phyloP scores from a whole-genome alignment of 2,329 filamentous ascomycete species.

The Penicillium sp. region DNA sequence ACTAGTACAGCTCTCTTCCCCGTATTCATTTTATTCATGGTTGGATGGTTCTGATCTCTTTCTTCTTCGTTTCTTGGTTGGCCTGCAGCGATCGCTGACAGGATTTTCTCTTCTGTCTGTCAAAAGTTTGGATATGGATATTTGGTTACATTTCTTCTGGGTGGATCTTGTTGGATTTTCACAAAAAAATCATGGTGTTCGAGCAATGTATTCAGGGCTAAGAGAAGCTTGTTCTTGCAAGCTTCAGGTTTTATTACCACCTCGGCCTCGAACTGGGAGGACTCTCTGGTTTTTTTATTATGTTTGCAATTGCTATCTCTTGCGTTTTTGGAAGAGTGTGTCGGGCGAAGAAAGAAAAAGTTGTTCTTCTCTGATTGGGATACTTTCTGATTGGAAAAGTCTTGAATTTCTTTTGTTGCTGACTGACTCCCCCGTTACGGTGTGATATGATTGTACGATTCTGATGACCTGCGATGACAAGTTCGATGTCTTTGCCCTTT shows the following conservation, averaged over 20 bases:
- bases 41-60: constrained; percentile 5
- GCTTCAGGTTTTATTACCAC: not conserved
- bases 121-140: constrained; percentile 19
- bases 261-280: constrained; percentile 19
- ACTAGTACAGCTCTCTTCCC: constrained; percentile 1
- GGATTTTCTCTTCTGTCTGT: constrained; percentile 8
- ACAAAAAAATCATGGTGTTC: constrained; percentile 20
- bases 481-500: constrained; percentile 3
- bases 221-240: not conserved
- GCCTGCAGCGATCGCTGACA: constrained; percentile 7
- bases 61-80: constrained; percentile 3
- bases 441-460: constrained; percentile 37
- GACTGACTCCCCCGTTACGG: constrained; percentile 17
- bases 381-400: not conserved
- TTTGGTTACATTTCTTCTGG: constrained; percentile 8
- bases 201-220: constrained; percentile 9
- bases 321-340: constrained; percentile 13
- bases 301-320: constrained; percentile 23
- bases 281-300: constrained; percentile 19
- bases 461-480: constrained; percentile 35
- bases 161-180: constrained; percentile 14
- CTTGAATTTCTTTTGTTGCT: not conserved
- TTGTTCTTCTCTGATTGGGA: not conserved
- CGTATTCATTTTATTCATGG: not conserved
- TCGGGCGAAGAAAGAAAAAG: not conserved